Evolutionary conservation across 2,329 filamentous ascomycete genomes (phyloP).

Genomic region (Cryphonectria radicalis): DNA sequence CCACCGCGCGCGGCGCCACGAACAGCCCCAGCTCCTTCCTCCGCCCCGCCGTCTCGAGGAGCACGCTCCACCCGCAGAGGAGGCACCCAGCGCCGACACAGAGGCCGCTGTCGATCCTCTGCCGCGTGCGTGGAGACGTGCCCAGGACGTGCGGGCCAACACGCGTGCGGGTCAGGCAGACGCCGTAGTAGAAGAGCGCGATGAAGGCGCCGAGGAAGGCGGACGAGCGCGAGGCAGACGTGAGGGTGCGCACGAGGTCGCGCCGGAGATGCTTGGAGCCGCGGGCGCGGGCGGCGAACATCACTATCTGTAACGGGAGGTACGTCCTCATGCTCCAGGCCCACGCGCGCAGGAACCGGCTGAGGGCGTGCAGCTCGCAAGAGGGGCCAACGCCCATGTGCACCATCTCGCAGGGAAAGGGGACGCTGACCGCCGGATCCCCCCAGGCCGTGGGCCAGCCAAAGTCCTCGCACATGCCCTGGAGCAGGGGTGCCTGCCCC

Average conservation of each 20-base stretch:
- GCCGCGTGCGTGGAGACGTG: conserved; percentile 49
- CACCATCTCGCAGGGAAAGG: conserved; percentile 82
- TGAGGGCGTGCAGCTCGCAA: conserved; percentile 74
- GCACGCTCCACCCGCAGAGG: conserved; percentile 80
- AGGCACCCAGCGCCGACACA: conserved; percentile 75
- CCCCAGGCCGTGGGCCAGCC: conserved; percentile 71
- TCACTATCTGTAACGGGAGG: conserved; percentile 68
- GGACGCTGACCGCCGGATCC: conserved; percentile 69
- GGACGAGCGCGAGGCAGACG: conserved; percentile 71
- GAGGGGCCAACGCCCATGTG: conserved; percentile 77
- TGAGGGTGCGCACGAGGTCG: conserved; percentile 52
- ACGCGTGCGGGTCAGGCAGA: conserved; percentile 76
- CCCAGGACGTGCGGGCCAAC: conserved; percentile 72
- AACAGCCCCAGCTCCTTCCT: conserved; percentile 80
- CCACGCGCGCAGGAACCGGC: conserved; percentile 71
- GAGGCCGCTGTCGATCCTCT: conserved; percentile 63
- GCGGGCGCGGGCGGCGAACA: conserved; percentile 58
- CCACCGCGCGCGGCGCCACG: conserved; percentile 77
- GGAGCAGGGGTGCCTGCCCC: conserved; percentile 68
- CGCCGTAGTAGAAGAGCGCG: conserved; percentile 80
- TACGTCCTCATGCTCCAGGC: conserved; percentile 77
- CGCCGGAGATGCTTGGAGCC: conserved; percentile 45
- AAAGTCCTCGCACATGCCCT: conserved; percentile 74
- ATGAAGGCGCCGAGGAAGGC: conserved; percentile 80
- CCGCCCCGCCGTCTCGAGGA: conserved; percentile 69